phyloP scores from a whole-genome alignment of 768 basidiomycete species.

The Galerina marginata region DNA sequence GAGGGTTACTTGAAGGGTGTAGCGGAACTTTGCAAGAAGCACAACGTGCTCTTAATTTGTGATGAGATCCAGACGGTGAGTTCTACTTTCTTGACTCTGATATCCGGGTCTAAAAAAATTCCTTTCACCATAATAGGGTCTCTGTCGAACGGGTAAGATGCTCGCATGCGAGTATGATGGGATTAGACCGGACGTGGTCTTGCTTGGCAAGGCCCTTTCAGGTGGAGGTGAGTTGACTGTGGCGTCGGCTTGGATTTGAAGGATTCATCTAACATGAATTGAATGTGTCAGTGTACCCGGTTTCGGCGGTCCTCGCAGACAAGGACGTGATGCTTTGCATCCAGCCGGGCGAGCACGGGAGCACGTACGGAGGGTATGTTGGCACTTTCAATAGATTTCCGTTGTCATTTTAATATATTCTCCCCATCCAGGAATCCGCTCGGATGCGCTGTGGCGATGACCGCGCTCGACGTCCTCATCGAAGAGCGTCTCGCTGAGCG shows the following conservation, averaged over 20 bases:
- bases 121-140: slow-evolving; percentile 53
- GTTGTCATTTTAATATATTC: not conserved
- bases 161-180: slow-evolving; percentile 88
- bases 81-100: slow-evolving; percentile 9
- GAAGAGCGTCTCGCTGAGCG: slow-evolving; percentile 87
- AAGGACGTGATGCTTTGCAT: slow-evolving; percentile 95
- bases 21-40: slow-evolving; percentile 85
- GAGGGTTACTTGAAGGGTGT: slow-evolving; percentile 83
- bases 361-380: slow-evolving; percentile 91
- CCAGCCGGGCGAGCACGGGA: slow-evolving; percentile 93
- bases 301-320: slow-evolving; percentile 92
- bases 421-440: slow-evolving; percentile 75
- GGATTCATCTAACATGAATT: not conserved
- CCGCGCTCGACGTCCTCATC: slow-evolving; percentile 88
- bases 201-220: slow-evolving; percentile 95
- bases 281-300: slow-evolving; percentile 78
- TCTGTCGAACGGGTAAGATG: slow-evolving; percentile 94
- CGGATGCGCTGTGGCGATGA: slow-evolving; percentile 94
- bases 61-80: slow-evolving; percentile 96
- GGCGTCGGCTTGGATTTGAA: not conserved
- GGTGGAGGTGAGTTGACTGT: slow-evolving; percentile 74
- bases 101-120: not conserved
- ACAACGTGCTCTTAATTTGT: slow-evolving; percentile 95
- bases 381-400: not conserved
- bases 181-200: slow-evolving; percentile 88